Percentiles rank a stretch among this genome's conserved stretches.
Conservation (phyloP, 176 grass and related monocot species). For the Echinochloa phyllopogon region DNA sequence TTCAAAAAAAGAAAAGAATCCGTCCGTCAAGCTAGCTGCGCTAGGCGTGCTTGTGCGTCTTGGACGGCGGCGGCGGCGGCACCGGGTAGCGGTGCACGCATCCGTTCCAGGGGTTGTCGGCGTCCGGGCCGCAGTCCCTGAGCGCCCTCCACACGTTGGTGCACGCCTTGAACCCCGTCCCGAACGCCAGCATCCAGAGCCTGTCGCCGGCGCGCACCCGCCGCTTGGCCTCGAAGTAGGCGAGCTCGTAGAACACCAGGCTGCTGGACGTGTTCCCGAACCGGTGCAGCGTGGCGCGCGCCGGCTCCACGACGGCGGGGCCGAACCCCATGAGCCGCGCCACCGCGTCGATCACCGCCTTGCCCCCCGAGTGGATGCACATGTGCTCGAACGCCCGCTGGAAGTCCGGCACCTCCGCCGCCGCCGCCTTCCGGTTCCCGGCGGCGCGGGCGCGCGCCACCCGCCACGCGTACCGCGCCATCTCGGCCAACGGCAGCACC, state of each 20-base stretch:
- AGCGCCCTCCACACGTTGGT: slow-evolving; percentile 71
- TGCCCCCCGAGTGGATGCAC: slow-evolving; percentile 87
- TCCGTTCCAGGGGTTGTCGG: slow-evolving; percentile 75
- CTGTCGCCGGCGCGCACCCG: slow-evolving; percentile 61
- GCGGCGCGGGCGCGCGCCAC: slow-evolving; percentile 36
- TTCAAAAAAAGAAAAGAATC: too few species aligned
- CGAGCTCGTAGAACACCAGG: slow-evolving; percentile 93
- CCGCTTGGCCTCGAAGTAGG: slow-evolving; percentile 86
- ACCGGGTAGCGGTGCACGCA: slow-evolving; percentile 70
- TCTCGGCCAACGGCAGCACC: slow-evolving; percentile 63
- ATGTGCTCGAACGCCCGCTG: slow-evolving; percentile 86
- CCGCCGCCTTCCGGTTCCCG: slow-evolving; percentile 42
- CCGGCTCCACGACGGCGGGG: slow-evolving; percentile 55
- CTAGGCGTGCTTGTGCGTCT: slow-evolving; percentile 26
- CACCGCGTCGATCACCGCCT: slow-evolving; percentile 87
- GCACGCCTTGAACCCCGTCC: slow-evolving; percentile 86
- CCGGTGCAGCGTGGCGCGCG: slow-evolving; percentile 70
- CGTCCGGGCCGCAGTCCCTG: slow-evolving; percentile 60
- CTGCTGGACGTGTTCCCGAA: slow-evolving; percentile 97
- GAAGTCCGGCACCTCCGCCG: slow-evolving; percentile 70
- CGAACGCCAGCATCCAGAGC: slow-evolving; percentile 92
- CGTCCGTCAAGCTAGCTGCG: too few species aligned
- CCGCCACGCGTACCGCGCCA: slow-evolving; percentile 58
- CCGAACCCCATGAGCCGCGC: slow-evolving; percentile 72
- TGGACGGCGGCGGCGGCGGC: slow-evolving; percentile 34